Base-by-base conservation (phyloP, 805 yeast species). In the Spathaspora hagerdaliae region DNA sequence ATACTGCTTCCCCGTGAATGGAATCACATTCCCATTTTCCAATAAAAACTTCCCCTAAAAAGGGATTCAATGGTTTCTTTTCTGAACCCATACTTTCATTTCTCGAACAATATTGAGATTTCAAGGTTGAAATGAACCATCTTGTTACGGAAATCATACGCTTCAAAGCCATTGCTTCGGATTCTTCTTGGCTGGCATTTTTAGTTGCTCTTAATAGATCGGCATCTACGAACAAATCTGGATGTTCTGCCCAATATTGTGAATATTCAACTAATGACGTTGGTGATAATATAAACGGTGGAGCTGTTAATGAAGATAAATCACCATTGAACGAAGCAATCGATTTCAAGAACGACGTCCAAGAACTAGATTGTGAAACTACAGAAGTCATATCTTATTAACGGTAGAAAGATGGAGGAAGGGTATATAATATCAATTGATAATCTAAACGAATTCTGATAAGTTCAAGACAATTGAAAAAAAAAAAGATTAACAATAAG, bases 41-140 rank as follows among this genome's bases (percentile, higher is more conserved):
- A 34, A 88, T 86, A 58, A 91, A 94, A 41, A 90, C 74, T 71
- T 94, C 99, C 46, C 99, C 99, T 52, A 94, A 72, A 59, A 94
- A 92, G 38, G 99, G 99, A 63, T 94, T 94, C 63, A 94, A 73
- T 7, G 99, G 98, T 69, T 94, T 94, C 78, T 94, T 94, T 69
- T 94, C 99, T 36, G 88, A 77, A n/a, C 98, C 98, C 78, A 87
- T 78, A 44, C 83, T 77, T 70, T 92, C 97, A 63, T 82, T 87
- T 63, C 99, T 80, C 19, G 96, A 85, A 62, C 96, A 87, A 65
- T 92, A 94, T 69, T 94, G 98, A 26, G 96, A 88, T 63, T 92
- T 81, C 55, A 94, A 75, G 15, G 97, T 90, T 26, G 95, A 84
- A 45, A 92, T 82, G 56, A 90, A 92, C 96, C 97, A 90, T 64